These are phyloP conservation scores for Penicillium sp. DNA, from an alignment of 2,329 filamentous ascomycete genomes.

Conservation along the genomic window DNA sequence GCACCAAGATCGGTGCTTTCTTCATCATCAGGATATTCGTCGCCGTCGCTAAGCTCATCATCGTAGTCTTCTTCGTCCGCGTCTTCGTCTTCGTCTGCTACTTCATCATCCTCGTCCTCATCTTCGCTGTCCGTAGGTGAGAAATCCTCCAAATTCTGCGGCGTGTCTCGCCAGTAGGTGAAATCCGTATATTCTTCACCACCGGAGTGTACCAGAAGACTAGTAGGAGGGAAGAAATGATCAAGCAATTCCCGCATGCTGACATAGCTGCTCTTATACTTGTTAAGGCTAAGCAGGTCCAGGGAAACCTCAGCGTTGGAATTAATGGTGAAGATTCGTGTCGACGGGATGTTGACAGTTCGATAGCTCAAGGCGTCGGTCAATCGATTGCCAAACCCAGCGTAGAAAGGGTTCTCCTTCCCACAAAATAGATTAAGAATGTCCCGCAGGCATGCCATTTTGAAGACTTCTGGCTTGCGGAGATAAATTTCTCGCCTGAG, in stretches of 20 bases:
- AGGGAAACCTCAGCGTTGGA: constrained; percentile 93
- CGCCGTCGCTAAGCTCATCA: constrained; percentile 52
- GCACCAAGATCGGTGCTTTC: constrained; percentile 31
- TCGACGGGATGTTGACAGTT: constrained; percentile 91
- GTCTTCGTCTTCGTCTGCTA: constrained; percentile 47
- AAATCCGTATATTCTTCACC: constrained; percentile 97
- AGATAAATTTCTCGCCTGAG: constrained; percentile 90
- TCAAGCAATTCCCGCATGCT: constrained; percentile 97
- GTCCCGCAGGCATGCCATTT: constrained; percentile 96
- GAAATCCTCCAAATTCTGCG: constrained; percentile 84
- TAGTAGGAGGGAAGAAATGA: constrained; percentile 94
- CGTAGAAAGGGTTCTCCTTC: constrained; percentile 83
- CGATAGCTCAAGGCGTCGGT: constrained; percentile 96
- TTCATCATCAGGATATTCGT: constrained; percentile 46
- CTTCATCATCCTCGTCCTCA: constrained; percentile 53
- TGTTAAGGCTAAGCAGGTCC: constrained; percentile 86
- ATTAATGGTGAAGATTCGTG: constrained; percentile 97
- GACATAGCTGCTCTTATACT: constrained; percentile 94
- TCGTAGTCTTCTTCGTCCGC: constrained; percentile 50
- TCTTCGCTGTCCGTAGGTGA: constrained; percentile 73
- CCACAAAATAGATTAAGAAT: constrained; percentile 84
- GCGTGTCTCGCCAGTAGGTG: constrained; percentile 87
- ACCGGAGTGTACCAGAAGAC: constrained; percentile 79
- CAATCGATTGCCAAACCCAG: constrained; percentile 92
- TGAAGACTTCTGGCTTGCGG: constrained; percentile 96